A percentile compares a stretch with the other conserved stretches of the same genome.
Evolutionary conservation across 441 rosid species (phyloP).

Genomic region (Bruguiera hainesii): DNA sequence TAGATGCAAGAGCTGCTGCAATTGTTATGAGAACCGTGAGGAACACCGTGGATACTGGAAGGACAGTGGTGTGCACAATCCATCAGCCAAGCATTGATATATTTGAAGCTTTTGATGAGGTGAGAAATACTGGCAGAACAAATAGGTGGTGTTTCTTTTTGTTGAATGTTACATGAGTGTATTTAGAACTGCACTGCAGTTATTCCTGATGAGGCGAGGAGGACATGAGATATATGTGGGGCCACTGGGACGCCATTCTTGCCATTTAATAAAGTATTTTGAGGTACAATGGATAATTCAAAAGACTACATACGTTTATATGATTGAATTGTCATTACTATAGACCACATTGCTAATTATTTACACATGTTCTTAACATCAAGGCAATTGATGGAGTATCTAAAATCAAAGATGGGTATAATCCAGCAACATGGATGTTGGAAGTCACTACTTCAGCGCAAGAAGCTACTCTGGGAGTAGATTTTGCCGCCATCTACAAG

Average conservation of each 20-base stretch:
- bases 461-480: slow-evolving; percentile 48
- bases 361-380: not conserved
- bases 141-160: not conserved
- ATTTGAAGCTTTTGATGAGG: slow-evolving; percentile 19
- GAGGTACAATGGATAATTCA: slow-evolving; percentile 19
- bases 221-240: slow-evolving; percentile 77
- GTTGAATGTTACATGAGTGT: slow-evolving; percentile 44
- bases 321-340: not conserved
- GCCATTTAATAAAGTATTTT: slow-evolving; percentile 58
- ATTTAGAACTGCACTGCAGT: slow-evolving; percentile 28
- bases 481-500: slow-evolving; percentile 59
- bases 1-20: slow-evolving; percentile 46
- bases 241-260: slow-evolving; percentile 64
- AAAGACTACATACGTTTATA: slow-evolving; percentile 23
- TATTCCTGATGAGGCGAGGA: slow-evolving; percentile 69
- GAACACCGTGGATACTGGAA: slow-evolving; percentile 43
- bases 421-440: slow-evolving; percentile 90
- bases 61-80: slow-evolving; percentile 42
- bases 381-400: slow-evolving; percentile 60
- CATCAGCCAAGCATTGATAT: slow-evolving; percentile 35
- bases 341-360: not conserved
- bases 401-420: slow-evolving; percentile 65
- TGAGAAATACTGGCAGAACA: slow-evolving; percentile 1
- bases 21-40: slow-evolving; percentile 44
- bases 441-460: slow-evolving; percentile 55